Evolutionary conservation across 306 rosid species (phyloP).

Genomic region (Acacia melanoxylon): DNA sequence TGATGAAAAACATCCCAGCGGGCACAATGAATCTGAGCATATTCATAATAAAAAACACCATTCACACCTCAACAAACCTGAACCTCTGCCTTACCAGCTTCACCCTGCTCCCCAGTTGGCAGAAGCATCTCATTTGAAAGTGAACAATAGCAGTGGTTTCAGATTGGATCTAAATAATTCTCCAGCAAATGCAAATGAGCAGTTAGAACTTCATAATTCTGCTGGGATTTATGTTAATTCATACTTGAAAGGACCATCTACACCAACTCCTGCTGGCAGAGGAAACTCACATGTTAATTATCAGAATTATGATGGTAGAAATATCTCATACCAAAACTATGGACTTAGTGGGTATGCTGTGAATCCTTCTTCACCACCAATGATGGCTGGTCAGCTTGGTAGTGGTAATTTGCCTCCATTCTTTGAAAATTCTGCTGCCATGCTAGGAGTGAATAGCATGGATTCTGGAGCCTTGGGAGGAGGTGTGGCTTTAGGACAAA

Average conservation of each 20-base stretch:
- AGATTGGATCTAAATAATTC: slow-evolving; percentile 48
- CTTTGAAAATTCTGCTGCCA: slow-evolving; percentile 66
- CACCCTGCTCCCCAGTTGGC: slow-evolving; percentile 29
- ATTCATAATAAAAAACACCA: slow-evolving; percentile 41
- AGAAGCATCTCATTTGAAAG: slow-evolving; percentile 50
- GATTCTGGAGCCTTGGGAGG: slow-evolving; percentile 72
- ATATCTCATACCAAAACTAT: slow-evolving; percentile 56
- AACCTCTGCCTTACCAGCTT: slow-evolving; percentile 48
- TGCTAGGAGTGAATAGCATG: slow-evolving; percentile 57
- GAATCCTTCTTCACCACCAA: slow-evolving; percentile 66
- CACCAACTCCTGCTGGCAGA: slow-evolving; percentile 56
- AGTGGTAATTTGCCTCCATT: slow-evolving; percentile 66
- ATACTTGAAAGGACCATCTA: slow-evolving; percentile 61
- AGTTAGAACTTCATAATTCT: slow-evolving; percentile 48
- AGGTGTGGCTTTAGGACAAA: slow-evolving; percentile 55
- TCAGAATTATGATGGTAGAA: slow-evolving; percentile 67
- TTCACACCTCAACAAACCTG: slow-evolving; percentile 62
- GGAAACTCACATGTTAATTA: slow-evolving; percentile 58
- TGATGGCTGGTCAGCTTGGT: slow-evolving; percentile 75
- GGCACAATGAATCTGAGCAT: slow-evolving; percentile 41
- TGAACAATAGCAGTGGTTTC: slow-evolving; percentile 50
- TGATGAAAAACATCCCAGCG: slow-evolving; percentile 51
- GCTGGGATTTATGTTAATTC: slow-evolving; percentile 50
- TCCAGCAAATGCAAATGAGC: slow-evolving; percentile 46
- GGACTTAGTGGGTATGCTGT: slow-evolving; percentile 66